A percentile compares a stretch with the other conserved stretches of the same genome.
phyloP scores from a whole-genome alignment of 2,329 filamentous ascomycete species.

The Xylaria sp. region DNA sequence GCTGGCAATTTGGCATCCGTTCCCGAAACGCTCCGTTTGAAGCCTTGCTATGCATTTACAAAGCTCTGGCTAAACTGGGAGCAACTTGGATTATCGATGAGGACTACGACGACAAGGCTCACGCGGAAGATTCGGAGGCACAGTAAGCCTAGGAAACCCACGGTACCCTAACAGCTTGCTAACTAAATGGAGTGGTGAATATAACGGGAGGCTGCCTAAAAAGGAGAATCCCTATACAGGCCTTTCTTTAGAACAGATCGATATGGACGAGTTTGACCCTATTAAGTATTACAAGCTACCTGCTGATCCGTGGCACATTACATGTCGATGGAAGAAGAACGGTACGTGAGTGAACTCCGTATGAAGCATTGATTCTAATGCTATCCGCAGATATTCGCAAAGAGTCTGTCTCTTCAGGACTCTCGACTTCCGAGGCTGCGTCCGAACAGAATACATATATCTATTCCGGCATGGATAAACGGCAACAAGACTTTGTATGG shows the following conservation, averaged over 20 bases:
- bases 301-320: conserved; percentile 93
- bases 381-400: conserved; percentile 48
- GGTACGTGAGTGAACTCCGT: conserved; percentile 58
- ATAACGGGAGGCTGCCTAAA: conserved; percentile 13
- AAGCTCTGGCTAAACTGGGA: conserved; percentile 84
- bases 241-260: conserved; percentile 38
- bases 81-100: conserved; percentile 83
- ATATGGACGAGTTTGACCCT: conserved; percentile 53
- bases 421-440: conserved; percentile 41
- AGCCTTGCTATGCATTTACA: conserved; percentile 93
- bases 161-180: neutral
- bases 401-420: conserved; percentile 39
- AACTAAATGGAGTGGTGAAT: conserved; percentile 30
- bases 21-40: conserved; percentile 94
- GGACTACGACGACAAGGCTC: conserved; percentile 57
- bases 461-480: conserved; percentile 50
- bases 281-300: conserved; percentile 78
- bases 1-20: conserved; percentile 98
- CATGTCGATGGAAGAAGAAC: conserved; percentile 84
- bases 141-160: conserved; percentile 41
- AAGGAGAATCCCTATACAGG: conserved; percentile 39
- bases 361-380: conserved; percentile 43
- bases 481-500: conserved; percentile 73
- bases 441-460: conserved; percentile 51
- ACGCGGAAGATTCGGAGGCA: conserved; percentile 51